Base-by-base conservation (phyloP, 805 yeast species). In the Cephaloascus fragrans region DNA sequence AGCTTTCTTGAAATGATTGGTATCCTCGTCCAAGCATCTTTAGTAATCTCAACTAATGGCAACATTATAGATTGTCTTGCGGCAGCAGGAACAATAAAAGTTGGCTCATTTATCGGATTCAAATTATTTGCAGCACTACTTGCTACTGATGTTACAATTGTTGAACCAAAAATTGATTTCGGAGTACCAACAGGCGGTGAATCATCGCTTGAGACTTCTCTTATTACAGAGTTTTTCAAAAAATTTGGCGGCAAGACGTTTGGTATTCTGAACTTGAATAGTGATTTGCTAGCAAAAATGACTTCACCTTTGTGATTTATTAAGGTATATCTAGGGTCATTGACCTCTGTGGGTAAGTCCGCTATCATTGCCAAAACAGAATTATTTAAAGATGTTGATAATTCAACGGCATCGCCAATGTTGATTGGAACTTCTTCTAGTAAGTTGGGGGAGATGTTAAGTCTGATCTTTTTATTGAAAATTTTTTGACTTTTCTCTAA, bases 391-490 rank as follows among this genome's bases (percentile, higher is more conserved):
- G 56, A 63, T 1, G 61, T 56, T 12, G 62, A 59, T 15, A 80
- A 51, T 15, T 77, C 71, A 3, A 80, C 87, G 36, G 80, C 59
- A 53, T 83, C 89, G 35, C 90, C 89, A 3, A 77, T 59, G 5
- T 61, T 45, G 14, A 77, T 37, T 3, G 57, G 50, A 10, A 23
- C n/a, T n/a, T n/a, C 9, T 12, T 12, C 9, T 17, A 32, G n/a
- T 9, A 15, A 12, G 16, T 15, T 32, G 35, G 35, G 35, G 35
- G 18, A 9, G 35, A 32, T 32, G n/a, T 15, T 10, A 9, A 15
- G 18, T 15, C n/a, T 26, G 29, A 26, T n/a, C n/a, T n/a, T n/a
- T n/a, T n/a, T n/a, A n/a, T n/a, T n/a, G n/a, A n/a, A n/a, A n/a
- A n/a, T n/a, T n/a, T n/a, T n/a, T n/a, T n/a, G n/a, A n/a, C n/a